Evolutionary conservation across 345 rosid genomes (phyloP), one percentile per base, ranked within the genome.

Genomic region (Luvunga scandens): DNA sequence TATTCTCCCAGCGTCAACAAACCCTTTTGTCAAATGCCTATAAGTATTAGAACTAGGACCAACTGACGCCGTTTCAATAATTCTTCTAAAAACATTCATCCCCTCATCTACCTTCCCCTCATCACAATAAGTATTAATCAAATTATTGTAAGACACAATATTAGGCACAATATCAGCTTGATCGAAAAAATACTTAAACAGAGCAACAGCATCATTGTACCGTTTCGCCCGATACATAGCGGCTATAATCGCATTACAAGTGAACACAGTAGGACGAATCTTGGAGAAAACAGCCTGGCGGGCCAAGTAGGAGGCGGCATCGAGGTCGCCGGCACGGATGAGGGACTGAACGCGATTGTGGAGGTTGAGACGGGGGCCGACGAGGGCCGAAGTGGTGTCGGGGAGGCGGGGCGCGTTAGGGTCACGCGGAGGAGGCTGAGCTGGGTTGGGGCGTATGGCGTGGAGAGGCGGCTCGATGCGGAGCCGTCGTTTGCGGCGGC

Each of bases 331-430:
- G 16, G 99, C 97, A 8, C 99, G 92, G 82, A 96, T 96, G 25
- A 96, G 91, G 55, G 99, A 94, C 75, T 96, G 98, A 55, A 96
- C 98, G 28, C 98, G 85, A 83, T 94, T 96, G 83, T 96, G 99
- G 66, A 96, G 89, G 82, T 87, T 92, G 76, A 96, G 99, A 12
- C 98, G 91, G 9, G 87, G 87, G 6, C 99, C 99, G 4, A 91
- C 95, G 66, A 96, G 91, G n/a, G 88, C 87, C 0, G 88, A 89
- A 1, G 99, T 96, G 50, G 97, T 85, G 75, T 94, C 99, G 0
- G 98, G 99, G 27, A 89, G 92, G 34, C 98, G 97, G 4, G 98
- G 97, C 13, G 98, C 97, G 75, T 94, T 96, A 13, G 99, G 98
- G 64, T 94, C 99, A 25, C 94, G 98, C 25, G 78, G 89, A 0